Evolutionary conservation across 2,329 filamentous ascomycete genomes (phyloP).

Genomic region (Fusarium anthophilum): DNA sequence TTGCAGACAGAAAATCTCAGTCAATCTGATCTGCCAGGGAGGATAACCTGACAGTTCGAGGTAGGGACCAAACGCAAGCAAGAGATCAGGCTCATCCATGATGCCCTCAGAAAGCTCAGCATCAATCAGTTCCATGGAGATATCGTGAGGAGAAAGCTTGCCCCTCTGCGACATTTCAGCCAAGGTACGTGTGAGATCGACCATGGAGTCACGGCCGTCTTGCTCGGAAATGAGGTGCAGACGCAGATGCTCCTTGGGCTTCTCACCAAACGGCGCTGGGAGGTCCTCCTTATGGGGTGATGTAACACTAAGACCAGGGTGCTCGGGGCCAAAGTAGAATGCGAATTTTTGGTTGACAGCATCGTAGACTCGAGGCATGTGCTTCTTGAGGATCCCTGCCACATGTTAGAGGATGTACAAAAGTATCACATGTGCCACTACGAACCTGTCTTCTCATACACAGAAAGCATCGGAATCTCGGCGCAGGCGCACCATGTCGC

Average conservation of each 20-base stretch:
- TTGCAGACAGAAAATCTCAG: slow-evolving; percentile 86
- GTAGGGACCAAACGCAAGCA: slow-evolving; percentile 86
- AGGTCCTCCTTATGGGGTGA: slow-evolving; percentile 54
- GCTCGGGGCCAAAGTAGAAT: slow-evolving; percentile 83
- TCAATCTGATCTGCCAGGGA: slow-evolving; percentile 94
- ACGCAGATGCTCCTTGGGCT: slow-evolving; percentile 56
- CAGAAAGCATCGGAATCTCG: slow-evolving; percentile 84
- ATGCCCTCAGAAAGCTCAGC: slow-evolving; percentile 83
- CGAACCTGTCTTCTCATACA: slow-evolving; percentile 91
- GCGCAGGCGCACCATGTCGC: slow-evolving; percentile 92
- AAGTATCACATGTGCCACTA: not conserved
- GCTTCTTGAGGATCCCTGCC: slow-evolving; percentile 85
- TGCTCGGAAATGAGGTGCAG: slow-evolving; percentile 86
- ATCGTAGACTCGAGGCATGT: slow-evolving; percentile 85
- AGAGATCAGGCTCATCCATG: slow-evolving; percentile 88
- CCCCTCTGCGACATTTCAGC: slow-evolving; percentile 93
- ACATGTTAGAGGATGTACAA: slow-evolving; percentile 13
- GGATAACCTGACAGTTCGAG: slow-evolving; percentile 91
- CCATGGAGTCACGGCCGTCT: slow-evolving; percentile 91
- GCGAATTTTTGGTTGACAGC: slow-evolving; percentile 82
- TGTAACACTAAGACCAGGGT: slow-evolving; percentile 73
- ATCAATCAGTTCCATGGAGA: slow-evolving; percentile 86
- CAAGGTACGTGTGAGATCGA: slow-evolving; percentile 93
- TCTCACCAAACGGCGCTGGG: slow-evolving; percentile 43
- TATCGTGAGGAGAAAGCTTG: slow-evolving; percentile 83